Conservation (phyloP, 176 grass and related monocot genomes). For the Oryza punctata region DNA sequence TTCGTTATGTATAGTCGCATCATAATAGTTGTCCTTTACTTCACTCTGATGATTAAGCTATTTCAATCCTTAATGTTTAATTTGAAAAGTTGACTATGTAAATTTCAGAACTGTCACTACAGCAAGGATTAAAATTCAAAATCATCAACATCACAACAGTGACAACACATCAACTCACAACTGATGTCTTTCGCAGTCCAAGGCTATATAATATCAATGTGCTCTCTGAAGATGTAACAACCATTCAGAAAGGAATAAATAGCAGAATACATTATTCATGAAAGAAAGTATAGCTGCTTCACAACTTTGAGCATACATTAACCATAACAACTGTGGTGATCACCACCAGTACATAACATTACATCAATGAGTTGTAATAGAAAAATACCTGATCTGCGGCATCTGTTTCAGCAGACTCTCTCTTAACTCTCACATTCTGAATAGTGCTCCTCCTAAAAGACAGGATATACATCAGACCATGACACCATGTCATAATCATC, state of each 20-base stretch:
- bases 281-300: not conserved
- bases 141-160: not conserved
- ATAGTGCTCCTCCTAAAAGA: constrained; percentile 59
- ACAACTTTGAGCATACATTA: constrained; percentile 20
- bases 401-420: constrained; percentile 66
- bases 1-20: not conserved
- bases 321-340: constrained; percentile 7
- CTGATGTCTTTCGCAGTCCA: not conserved
- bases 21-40: not conserved
- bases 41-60: not conserved
- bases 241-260: not conserved
- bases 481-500: constrained; percentile 8
- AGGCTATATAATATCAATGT: constrained; percentile 1
- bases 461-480: not conserved
- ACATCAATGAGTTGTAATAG: constrained; percentile 30
- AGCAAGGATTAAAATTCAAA: constrained; percentile 22
- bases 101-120: not conserved
- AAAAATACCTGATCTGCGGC: constrained; percentile 52
- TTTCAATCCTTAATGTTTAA: not conserved
- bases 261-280: not conserved
- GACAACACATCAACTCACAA: not conserved
- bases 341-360: not conserved
- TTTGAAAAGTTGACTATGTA: not conserved
- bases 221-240: not conserved
- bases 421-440: constrained; percentile 63